Percentiles rank a stretch among this genome's conserved stretches.
Evolutionary conservation across 192 early-diverging fungal genomes (phyloP).

Genomic region (Entrophospora sp.): DNA sequence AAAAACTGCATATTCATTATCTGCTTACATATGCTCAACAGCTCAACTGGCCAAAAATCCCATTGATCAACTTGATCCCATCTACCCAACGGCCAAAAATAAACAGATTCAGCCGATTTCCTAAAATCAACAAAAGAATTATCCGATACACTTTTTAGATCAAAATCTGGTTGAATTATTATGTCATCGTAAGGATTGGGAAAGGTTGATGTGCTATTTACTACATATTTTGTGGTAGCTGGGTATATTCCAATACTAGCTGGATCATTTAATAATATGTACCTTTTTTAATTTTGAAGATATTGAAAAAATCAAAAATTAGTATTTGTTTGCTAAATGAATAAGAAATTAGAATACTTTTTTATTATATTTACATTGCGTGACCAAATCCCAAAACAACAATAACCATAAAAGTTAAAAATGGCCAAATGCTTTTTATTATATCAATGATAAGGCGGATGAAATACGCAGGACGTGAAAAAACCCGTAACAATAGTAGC

Average conservation of each 20-base stretch:
- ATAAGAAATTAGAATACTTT: no score
- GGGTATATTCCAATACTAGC: neutral
- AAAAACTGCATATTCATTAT: no score
- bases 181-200: no score
- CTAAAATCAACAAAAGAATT: neutral
- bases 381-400: neutral
- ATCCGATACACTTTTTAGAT: neutral
- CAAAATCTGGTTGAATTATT: neutral
- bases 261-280: neutral
- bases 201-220: neutral
- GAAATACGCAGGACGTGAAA: no score
- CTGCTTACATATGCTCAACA: no score
- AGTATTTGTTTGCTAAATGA: no score
- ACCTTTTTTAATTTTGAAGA: neutral
- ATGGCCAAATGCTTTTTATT: no score
- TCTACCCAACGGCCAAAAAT: neutral
- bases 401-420: neutral
- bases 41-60: constrained; percentile 4
- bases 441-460: no score
- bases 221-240: neutral
- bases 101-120: neutral
- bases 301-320: no score
- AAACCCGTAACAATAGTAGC: no score
- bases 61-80: constrained; percentile 4
- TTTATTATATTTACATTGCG: no score